Evolutionary conservation across 179 eudicot genomes (phyloP), one percentile per base, ranked within the genome.

Genomic region (Beta corolliflora): DNA sequence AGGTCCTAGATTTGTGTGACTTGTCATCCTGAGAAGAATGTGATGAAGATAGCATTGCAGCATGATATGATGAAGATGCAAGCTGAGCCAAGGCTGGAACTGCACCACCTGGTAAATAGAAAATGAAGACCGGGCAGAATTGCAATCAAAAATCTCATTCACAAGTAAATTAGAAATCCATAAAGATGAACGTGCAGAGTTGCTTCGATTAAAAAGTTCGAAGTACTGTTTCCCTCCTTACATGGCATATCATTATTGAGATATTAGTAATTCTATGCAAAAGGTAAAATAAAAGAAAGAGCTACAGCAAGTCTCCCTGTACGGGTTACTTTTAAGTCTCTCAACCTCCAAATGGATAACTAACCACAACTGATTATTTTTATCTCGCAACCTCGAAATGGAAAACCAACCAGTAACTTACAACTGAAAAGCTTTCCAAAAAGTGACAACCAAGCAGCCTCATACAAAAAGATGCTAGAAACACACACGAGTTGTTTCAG

Each of bases 21-120:
- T 87, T 77, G 74, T 84, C 87, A 71, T 87, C 89, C 71, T 78
- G 83, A 13, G 91, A 56, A 81, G 90, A 80, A 79, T 83, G 86
- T 25, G 91, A 74, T 41, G 92, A 76, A 23, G 96, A 87, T 71
- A 89, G 83, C 71, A 85, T 63, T 46, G 87, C 87, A 65, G 93
- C 91, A 69, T 91, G 91, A 83, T 90, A 94, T 44, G 97, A 92
- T 45, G 97, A 93, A 65, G 94, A 87, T 18, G 91, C 91, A 77
- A 94, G 91, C 76, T 94, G 97, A 65, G 98, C 89, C 60, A 94
- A 76, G 29, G 97, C 94, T 55, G 93, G 94, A 79, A 92, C 82
- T 56, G 94, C 90, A 81, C 97, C 98, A 66, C 97, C 98, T 92
- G 83, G 21, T 65, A 45, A 63, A 75, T 46, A 10, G 10, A 52